Base-by-base conservation (phyloP, 2,329 filamentous ascomycete species). In the Meredithiella fracta region DNA sequence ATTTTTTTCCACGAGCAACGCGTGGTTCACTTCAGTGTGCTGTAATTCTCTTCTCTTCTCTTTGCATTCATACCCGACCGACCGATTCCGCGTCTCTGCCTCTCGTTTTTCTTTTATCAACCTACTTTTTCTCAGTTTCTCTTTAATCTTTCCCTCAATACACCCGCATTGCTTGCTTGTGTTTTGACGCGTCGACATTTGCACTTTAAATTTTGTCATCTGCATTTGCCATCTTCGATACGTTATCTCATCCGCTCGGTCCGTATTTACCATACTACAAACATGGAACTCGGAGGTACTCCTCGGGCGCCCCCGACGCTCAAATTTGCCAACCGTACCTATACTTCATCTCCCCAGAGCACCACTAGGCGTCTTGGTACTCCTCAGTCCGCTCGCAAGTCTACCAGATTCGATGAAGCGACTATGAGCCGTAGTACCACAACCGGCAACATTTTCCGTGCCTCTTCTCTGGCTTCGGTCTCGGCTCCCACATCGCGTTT, bases 251-350 rank as follows among this genome's bases (percentile, higher is more conserved):
- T 9, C 22, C 23, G 8, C n/a, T 22, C 44, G 22, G 15, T 25
- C 26, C 20, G 31, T 25, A 29, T 34, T 53, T 17, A 20, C 34
- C 8, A 5, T 11, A 11, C 29, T 40, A n/a, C 8, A 49, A 49
- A 29, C 17, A 57, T 59, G 54, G 58, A 59, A 31, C 31, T 56
- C 11, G 52, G 29, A 50, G 52, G 47, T 22, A 56, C 58, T 54
- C 54, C 54, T 22, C 54, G 54, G 53, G 63, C 70, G 56, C 69
- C 69, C 52, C 66, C 70, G 55, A 67, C 66, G 53, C 64, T 73
- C 55, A 68, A 70, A 26, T 73, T 73, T 60, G 69, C 70, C 58
- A 72, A 69, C 63, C 71, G 70, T 61, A 63, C 64, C 59, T 69
- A 67, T 59, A 66, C 66, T 57, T 66, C 59, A 53, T 60, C 60